Evolutionary conservation across 2,329 filamentous ascomycete species (phyloP), one percentile per base, ranked within the genome.

Genomic region (Helminthosporium solani): DNA sequence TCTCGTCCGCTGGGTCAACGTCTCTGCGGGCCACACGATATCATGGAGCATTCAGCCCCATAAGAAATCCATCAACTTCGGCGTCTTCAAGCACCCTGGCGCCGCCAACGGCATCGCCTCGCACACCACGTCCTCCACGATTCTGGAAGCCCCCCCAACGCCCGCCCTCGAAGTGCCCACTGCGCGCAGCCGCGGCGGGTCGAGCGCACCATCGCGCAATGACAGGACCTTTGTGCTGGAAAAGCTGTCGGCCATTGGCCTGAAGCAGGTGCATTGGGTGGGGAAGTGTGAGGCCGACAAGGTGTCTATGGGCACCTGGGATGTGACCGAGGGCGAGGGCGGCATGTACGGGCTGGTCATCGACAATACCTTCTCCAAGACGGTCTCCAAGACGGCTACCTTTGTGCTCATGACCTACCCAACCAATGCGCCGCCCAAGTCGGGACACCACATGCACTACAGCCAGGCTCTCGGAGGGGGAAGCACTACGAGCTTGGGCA

Each of bases 51-150:
- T 99, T 31, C 91, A 97, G 67, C 94, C 94, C 34, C 90, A 97
- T 71, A 97, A 95, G 76, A 97, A 96, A 75, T 96, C 92, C 48
- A 87, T 99, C 72, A 96, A 97, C 74, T 96, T 99, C 70, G 94
- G 91, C 66, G 87, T 99, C 64, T 95, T 99, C 73, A 97, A 96
- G 70, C 94, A 97, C 70, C 92, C 94, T 2, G 90, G 91, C 56
- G 85, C 81, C 47, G 83, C 82, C 49, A 50, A 78, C 55, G 77
- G 81, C 52, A 52, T 55, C 15, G 52, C 64, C 25, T 57, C 68
- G 20, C 57, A 71, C 68, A 49, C 76, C 66, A 49, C 67, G 34
- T 54, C 66, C 16, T 56, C 63, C 39, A 57, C 61, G 14, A 61
- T 54, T 35, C 59, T 67, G 53, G 65, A 68, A 30, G 57, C 54